phyloP scores from a whole-genome alignment of 352 stramenopile genomes.

The Aphanomyces invadans region DNA sequence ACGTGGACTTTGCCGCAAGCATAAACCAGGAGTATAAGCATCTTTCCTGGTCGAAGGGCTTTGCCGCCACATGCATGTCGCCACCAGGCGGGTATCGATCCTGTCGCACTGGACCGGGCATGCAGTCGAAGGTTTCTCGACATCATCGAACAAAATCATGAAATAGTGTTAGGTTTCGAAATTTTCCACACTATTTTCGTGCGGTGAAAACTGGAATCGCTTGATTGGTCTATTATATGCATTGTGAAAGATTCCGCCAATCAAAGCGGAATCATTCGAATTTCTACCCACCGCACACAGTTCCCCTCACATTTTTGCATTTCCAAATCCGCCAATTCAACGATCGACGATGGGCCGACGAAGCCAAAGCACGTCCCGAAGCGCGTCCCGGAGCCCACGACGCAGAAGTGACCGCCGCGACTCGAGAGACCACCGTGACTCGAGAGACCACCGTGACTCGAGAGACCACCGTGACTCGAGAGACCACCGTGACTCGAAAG shows the following conservation, averaged over 20 bases:
- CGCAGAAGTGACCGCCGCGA: background rate
- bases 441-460: background rate
- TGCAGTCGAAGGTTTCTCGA: no score
- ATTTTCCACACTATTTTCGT: background rate
- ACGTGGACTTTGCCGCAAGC: no score
- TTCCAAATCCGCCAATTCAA: slow-evolving; percentile 62
- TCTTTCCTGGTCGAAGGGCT: no score
- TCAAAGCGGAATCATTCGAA: background rate
- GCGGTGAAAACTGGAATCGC: no score
- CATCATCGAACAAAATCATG: no score
- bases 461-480: background rate
- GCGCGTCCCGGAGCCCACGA: slow-evolving; percentile 53
- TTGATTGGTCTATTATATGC: no score
- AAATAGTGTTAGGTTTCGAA: no score
- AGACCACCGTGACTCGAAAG: no score
- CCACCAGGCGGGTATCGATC: no score
- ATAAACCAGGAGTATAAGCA: no score
- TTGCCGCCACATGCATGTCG: no score
- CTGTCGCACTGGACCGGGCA: no score
- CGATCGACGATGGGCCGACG: slow-evolving; percentile 24
- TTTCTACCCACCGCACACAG: background rate
- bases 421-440: background rate
- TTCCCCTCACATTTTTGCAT: slow-evolving; percentile 60
- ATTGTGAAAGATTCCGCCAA: background rate
- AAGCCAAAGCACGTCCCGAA: slow-evolving; percentile 73